A percentile compares a stretch with the other conserved stretches of the same genome.
Evolutionary conservation across 2,329 filamentous ascomycete genomes (phyloP).

Genomic region (Trichoderma hamatum): DNA sequence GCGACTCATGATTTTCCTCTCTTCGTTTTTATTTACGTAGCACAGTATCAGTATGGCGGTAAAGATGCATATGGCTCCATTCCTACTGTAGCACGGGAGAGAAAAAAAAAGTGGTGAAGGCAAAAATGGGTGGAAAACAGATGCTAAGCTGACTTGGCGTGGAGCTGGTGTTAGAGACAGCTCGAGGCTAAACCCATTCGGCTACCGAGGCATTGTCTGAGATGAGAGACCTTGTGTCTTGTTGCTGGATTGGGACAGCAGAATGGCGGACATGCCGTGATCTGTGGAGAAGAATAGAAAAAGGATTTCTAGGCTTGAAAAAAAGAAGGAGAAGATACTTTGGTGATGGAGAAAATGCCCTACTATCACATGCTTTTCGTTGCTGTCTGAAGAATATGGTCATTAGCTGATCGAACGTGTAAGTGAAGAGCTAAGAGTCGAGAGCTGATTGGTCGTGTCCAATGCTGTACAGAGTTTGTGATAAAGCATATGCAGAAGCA

Average conservation of each 20-base stretch:
- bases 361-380: neutral
- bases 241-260: slow-evolving; percentile 11
- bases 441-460: neutral
- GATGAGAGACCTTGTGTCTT: slow-evolving; percentile 12
- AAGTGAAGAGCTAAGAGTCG: neutral
- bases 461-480: neutral
- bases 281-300: neutral
- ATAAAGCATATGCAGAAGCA: neutral
- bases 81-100: neutral
- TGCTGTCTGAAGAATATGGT: neutral
- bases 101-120: neutral
- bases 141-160: slow-evolving; percentile 7
- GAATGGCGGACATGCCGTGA: slow-evolving; percentile 15
- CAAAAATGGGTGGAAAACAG: neutral
- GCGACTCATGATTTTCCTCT: slow-evolving; percentile 13
- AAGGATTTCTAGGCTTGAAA: neutral
- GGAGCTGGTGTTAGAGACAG: slow-evolving; percentile 16
- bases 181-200: slow-evolving; percentile 10
- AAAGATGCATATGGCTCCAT: slow-evolving; percentile 15
- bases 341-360: neutral
- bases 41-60: slow-evolving; percentile 7
- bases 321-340: neutral
- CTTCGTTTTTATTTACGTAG: neutral
- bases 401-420: neutral
- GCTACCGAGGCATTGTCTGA: slow-evolving; percentile 12